A percentile compares a stretch with the other conserved stretches of the same genome.
Evolutionary conservation across 768 basidiomycete genomes (phyloP).

Genomic region (Mycena epipterygia): DNA sequence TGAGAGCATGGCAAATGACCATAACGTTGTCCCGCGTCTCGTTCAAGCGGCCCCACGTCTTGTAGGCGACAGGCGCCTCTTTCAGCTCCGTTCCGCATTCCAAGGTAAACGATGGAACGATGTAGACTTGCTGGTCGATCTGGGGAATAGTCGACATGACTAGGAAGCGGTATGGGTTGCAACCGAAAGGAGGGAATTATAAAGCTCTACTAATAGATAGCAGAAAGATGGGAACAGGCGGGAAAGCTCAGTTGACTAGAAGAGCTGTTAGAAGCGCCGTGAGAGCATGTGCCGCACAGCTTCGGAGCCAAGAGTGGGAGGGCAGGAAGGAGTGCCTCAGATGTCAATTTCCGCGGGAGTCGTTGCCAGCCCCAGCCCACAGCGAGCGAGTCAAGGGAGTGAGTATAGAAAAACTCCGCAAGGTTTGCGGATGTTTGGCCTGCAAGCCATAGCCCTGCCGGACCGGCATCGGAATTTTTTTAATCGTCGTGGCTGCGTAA

Average conservation of each 20-base stretch:
- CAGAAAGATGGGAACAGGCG: neutral
- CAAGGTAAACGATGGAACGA: constrained; percentile 82
- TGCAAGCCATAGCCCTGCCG: neutral
- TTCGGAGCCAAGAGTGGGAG: neutral
- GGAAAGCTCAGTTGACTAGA: neutral
- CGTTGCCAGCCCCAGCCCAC: neutral
- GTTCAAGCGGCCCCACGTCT: constrained; percentile 95
- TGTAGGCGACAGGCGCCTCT: constrained; percentile 94
- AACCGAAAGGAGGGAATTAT: neutral
- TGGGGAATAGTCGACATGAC: neutral
- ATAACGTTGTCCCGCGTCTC: constrained; percentile 86
- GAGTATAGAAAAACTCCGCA: too few species aligned
- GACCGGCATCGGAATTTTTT: too few species aligned
- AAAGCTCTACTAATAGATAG: neutral
- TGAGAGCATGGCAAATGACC: constrained; percentile 98
- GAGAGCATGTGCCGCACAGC: neutral
- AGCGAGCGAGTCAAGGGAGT: neutral
- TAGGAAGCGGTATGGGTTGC: neutral
- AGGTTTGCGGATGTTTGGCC: neutral
- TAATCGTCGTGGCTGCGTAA: too few species aligned
- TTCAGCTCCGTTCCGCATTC: constrained; percentile 82
- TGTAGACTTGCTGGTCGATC: constrained; percentile 60
- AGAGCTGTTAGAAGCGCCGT: neutral
- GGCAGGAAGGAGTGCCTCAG: too few species aligned
- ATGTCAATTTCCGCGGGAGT: neutral